Base-by-base conservation (phyloP, 495 filamentous ascomycete genomes). In the Neurospora sublineolata region DNA sequence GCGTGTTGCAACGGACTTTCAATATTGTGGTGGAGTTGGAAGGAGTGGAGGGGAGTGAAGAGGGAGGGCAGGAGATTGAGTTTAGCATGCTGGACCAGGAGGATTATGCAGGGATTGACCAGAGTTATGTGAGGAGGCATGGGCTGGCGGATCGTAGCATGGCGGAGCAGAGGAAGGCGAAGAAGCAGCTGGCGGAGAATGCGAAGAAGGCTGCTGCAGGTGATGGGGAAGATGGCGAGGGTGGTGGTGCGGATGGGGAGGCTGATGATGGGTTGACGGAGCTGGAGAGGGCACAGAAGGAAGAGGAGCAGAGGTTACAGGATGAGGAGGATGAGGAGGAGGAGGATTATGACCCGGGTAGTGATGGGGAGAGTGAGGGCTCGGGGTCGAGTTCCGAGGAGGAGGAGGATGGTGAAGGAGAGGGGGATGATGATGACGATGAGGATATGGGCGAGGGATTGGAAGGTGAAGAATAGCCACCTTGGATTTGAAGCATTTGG, bases 51-150 rank as follows among this genome's bases (percentile, higher is more conserved):
- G n/a, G 77, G 77, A 6, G 82, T 46, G 85, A 42, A 83, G 68
- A 0, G 71, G 73, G 86, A 16, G 84, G 83, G 18, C 84, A 89
- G 76, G 93, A 97, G 77, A 84, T 93, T 33, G 92, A 95, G 73
- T 94, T 97, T 75, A 86, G 87, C 16, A 95, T 95, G 91, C 83
- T 96, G 46, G 93, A 96, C 77, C 92, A 95, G 79, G 92, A 90
- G 52, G 90, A 97, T 75, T 94, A 90, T 77, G 82, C 85, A 1
- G 92, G 89, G 3, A 97, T 99, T 68, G 93, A 97, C 73, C 83
- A 84, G 33, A 77, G 71, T 20, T 99, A 97, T 77, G 87, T 98
- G 68, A 89, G 90, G 75, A 84, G 86, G 16, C 92, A 97, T 75
- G 86, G 88, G 16, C 86, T 99, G 39, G 92, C 97, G 70, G 95